Base-by-base conservation (phyloP, 2,329 filamentous ascomycete species). In the Byssothecium circinans region DNA sequence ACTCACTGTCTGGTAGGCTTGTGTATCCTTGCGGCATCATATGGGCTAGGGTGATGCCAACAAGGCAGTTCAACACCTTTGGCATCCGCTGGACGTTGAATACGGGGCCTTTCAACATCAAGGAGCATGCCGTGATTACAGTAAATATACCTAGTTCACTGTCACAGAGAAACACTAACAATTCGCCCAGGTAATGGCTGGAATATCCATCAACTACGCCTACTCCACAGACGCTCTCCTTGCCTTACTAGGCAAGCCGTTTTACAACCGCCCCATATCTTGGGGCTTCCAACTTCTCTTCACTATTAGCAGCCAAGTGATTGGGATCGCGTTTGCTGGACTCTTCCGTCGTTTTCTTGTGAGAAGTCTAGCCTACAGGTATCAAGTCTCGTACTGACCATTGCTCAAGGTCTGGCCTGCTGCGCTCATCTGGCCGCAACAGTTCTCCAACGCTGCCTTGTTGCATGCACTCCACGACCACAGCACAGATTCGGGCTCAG, bases 161-260 rank as follows among this genome's bases (percentile, higher is more conserved):
- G 3, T 12, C 14, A 22, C 15, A 14, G 8, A 27, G 18, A 2
- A 7, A 20, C 3, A 10, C 39, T 54, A 14, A 49, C 34, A 20
- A 7, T 11, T 17, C 12, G 10, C 33, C 32, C 67, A 51, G 49
- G 29, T 77, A 43, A 79, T 77, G 77, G 85, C 87, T 14, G 50
- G 55, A 83, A 86, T 62, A 84, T 88, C 5, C 84, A 85, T 4
- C 87, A 54, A 41, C 27, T 71, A 70, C 7, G 84, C 86, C 2
- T 89, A 89, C 58, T 84, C 85, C 1, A 89, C 86, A 0, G 85
- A 90, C 57, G 84, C 88, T n/a, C 79, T 90, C 35, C 74, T 88
- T 2, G 86, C 86, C 0, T 85, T 62, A 1, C 27, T 54, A 14
- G 58, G 50, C 7, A 61, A 57, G 29, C 52, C 85, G 14, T 89